These are phyloP conservation scores for Tricholoma sp. DNA, from an alignment of 768 basidiomycete species.

Conservation along the genomic window DNA sequence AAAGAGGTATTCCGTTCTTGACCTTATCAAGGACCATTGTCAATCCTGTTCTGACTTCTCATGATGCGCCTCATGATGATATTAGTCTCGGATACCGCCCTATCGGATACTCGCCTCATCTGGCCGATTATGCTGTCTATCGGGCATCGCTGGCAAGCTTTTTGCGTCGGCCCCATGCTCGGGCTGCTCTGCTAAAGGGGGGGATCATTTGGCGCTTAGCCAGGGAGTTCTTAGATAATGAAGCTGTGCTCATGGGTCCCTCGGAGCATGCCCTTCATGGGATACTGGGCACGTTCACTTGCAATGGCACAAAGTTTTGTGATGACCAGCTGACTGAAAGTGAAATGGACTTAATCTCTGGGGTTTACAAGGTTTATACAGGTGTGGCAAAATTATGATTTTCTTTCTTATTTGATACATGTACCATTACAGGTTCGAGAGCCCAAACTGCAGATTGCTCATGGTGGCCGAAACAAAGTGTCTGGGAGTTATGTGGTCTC, in stretches of 20 bases:
- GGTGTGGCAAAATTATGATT: constrained; percentile 1
- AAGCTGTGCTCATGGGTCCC: constrained; percentile 7
- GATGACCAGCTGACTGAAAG: neutral
- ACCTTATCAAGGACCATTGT: neutral
- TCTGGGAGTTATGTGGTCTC: constrained; percentile 8
- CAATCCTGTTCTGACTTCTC: neutral
- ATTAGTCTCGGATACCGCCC: constrained; percentile 4
- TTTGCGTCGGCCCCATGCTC: constrained; percentile 2
- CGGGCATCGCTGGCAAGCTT: neutral
- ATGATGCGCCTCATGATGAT: neutral
- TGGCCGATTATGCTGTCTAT: constrained; percentile 8
- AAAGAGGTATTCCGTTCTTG: neutral
- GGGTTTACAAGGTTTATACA: constrained; percentile 7
- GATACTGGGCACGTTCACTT: neutral
- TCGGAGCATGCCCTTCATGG: neutral
- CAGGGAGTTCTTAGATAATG: neutral
- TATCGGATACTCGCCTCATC: neutral
- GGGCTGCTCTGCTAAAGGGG: constrained; percentile 10
- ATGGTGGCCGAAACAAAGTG: constrained; percentile 12
- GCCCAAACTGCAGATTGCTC: constrained; percentile 5
- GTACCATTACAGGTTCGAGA: neutral
- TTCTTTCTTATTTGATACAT: neutral
- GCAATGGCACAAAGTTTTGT: neutral
- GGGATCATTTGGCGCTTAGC: constrained; percentile 12
- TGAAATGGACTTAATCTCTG: constrained; percentile 12